These are phyloP conservation scores for Fusarium brachygibbosum DNA, from an alignment of 2,329 filamentous ascomycete species.

Conservation along the genomic window DNA sequence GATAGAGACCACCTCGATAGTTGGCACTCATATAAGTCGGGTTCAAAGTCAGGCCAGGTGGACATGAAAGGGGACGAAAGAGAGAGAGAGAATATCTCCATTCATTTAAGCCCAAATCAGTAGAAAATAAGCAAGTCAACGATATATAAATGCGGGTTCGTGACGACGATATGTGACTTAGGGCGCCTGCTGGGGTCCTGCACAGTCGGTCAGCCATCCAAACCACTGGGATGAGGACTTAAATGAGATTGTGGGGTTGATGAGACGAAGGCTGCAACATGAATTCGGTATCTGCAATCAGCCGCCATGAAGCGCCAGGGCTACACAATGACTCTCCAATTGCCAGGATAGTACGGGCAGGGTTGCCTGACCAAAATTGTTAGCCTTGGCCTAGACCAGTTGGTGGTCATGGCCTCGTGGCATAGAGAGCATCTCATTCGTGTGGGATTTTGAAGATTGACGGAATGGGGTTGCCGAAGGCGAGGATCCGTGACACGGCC, in stretches of 20 bases:
- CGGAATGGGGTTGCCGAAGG: slow-evolving; percentile 37
- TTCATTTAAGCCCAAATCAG: slow-evolving; percentile 15
- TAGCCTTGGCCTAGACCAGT: slow-evolving; percentile 34
- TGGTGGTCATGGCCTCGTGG: slow-evolving; percentile 24
- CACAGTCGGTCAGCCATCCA: slow-evolving; percentile 36
- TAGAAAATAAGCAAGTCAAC: slow-evolving; percentile 26
- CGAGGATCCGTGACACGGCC: slow-evolving; percentile 35
- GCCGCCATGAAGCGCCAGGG: slow-evolving; percentile 43
- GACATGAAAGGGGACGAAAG: slow-evolving; percentile 9
- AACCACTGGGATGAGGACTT: slow-evolving; percentile 43
- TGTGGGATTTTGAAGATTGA: slow-evolving; percentile 18
- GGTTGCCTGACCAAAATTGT: slow-evolving; percentile 37
- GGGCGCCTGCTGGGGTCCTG: slow-evolving; percentile 40
- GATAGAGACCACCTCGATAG: slow-evolving; percentile 13
- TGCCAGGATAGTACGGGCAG: slow-evolving; percentile 42
- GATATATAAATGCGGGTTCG: slow-evolving; percentile 38
- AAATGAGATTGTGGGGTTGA: slow-evolving; percentile 48
- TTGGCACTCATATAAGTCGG: slow-evolving; percentile 1
- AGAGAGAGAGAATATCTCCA: slow-evolving; percentile 1
- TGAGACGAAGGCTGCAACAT: slow-evolving; percentile 44
- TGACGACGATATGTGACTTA: slow-evolving; percentile 32
- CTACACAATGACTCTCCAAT: slow-evolving; percentile 41
- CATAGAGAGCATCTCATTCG: slow-evolving; percentile 19
- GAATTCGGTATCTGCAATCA: slow-evolving; percentile 45
- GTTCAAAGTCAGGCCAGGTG: slow-evolving; percentile 2